phyloP scores from a whole-genome alignment of 23 red algal species.

The Chondrus crispus region DNA sequence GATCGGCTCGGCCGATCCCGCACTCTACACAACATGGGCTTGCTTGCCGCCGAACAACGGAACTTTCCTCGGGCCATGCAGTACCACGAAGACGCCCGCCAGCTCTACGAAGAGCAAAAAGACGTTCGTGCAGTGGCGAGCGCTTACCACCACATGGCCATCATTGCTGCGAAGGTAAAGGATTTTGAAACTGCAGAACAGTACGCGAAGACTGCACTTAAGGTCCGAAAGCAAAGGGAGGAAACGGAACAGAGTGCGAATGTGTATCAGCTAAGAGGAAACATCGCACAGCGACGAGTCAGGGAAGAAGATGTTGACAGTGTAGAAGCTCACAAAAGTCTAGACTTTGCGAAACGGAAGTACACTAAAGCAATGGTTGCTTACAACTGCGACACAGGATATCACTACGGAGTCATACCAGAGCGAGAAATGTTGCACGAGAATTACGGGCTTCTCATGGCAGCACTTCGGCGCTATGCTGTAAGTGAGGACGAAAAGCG shows the following conservation, averaged over 20 bases:
- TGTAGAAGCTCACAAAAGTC: neutral
- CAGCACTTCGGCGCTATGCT: neutral
- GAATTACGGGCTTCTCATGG: neutral
- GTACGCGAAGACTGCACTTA: neutral
- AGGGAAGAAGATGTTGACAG: neutral
- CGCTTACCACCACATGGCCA: neutral
- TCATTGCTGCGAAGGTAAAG: neutral
- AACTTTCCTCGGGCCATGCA: neutral
- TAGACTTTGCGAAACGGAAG: neutral
- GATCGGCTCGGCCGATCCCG: neutral
- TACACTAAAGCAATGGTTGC: neutral
- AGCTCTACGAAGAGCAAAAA: neutral
- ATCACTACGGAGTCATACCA: neutral
- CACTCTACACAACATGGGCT: neutral
- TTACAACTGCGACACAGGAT: neutral
- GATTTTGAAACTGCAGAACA: neutral
- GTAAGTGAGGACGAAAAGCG: neutral
- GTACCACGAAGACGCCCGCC: neutral
- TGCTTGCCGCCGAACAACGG: neutral
- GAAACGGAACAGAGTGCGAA: neutral
- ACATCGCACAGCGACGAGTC: neutral
- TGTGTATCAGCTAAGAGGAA: neutral
- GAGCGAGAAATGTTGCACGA: conserved; percentile 9
- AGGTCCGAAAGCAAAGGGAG: neutral
- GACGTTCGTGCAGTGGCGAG: neutral